phyloP scores from a whole-genome alignment of 1,284 basidiomycete genomes.

The Microbotryum scabiosae region DNA sequence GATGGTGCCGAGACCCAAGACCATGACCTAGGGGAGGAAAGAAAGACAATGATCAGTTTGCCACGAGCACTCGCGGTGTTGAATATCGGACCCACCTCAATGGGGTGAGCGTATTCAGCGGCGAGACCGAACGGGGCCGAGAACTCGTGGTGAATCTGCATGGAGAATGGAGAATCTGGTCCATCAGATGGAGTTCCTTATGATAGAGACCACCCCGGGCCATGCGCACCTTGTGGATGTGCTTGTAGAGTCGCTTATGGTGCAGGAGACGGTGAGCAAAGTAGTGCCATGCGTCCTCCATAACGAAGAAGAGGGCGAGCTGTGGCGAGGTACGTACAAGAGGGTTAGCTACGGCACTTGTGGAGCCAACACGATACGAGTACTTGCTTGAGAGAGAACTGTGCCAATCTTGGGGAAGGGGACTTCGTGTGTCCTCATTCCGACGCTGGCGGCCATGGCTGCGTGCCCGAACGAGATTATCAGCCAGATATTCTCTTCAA shows the following conservation, averaged over 20 bases:
- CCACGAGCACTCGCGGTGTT: constrained; percentile 34
- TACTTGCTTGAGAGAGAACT: constrained; percentile 57
- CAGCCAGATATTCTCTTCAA: background rate
- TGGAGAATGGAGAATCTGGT: background rate
- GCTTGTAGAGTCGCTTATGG: constrained; percentile 83
- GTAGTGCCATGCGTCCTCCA: constrained; percentile 54
- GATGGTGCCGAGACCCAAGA: constrained; percentile 26
- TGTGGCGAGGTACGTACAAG: background rate
- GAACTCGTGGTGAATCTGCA: constrained; percentile 72
- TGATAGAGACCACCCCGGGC: constrained; percentile 38
- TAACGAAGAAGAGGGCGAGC: constrained; percentile 83
- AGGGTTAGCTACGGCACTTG: background rate
- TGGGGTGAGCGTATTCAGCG: constrained; percentile 68
- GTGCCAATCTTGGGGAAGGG: constrained; percentile 62
- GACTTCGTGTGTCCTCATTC: constrained; percentile 85
- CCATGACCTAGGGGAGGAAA: background rate
- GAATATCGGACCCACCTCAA: constrained; percentile 45
- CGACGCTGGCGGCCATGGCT: constrained; percentile 67
- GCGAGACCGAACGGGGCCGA: constrained; percentile 94
- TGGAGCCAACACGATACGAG: too few relatives aligned
- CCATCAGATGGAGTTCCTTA: too few relatives aligned
- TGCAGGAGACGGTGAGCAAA: constrained; percentile 45
- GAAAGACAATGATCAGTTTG: background rate
- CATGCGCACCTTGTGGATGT: constrained; percentile 71
- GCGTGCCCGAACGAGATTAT: background rate